Conservation (phyloP, 208 protist species). For the Crithidia thermophila region DNA sequence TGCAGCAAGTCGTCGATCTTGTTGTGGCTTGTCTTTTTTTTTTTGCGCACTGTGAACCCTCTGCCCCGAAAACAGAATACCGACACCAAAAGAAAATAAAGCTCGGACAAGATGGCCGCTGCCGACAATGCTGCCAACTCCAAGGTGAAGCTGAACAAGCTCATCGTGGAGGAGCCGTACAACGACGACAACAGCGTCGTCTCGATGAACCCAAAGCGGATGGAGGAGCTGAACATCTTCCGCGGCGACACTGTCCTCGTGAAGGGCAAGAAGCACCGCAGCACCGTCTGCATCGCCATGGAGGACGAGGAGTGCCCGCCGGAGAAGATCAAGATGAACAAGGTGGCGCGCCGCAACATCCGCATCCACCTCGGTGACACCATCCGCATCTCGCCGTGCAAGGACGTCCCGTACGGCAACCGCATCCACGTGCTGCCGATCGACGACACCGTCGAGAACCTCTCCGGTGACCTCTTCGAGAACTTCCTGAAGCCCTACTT, state of each 20-base stretch:
- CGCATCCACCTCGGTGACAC: constrained; percentile 98
- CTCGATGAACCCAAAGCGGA: constrained; percentile 93
- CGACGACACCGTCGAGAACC: constrained; percentile 99
- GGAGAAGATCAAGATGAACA: constrained; percentile 99
- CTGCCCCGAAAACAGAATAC: neutral
- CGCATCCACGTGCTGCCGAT: constrained; percentile 99
- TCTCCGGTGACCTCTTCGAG: constrained; percentile 99
- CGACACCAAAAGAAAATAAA: neutral
- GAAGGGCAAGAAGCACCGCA: constrained; percentile 98
- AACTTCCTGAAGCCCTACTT: constrained; percentile 99
- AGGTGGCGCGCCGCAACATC: constrained; percentile 99
- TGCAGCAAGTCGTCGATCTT: too few relatives aligned
- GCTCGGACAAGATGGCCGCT: constrained; percentile 27
- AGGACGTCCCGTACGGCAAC: constrained; percentile 98
- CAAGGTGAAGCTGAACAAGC: constrained; percentile 92
- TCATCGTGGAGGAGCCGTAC: constrained; percentile 97
- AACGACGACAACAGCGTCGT: constrained; percentile 99
- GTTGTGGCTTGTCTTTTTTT: constrained; percentile 7
- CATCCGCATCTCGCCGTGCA: constrained; percentile 95
- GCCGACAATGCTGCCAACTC: constrained; percentile 1
- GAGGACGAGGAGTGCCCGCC: constrained; percentile 94
- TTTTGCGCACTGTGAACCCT: neutral
- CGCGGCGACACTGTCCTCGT: constrained; percentile 97
- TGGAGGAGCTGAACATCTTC: constrained; percentile 99
- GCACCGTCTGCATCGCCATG: constrained; percentile 98